Percentiles rank a stretch among this genome's conserved stretches.
Conservation (phyloP, 2,329 filamentous ascomycete genomes). For the Pseudogymnoascus sp. region DNA sequence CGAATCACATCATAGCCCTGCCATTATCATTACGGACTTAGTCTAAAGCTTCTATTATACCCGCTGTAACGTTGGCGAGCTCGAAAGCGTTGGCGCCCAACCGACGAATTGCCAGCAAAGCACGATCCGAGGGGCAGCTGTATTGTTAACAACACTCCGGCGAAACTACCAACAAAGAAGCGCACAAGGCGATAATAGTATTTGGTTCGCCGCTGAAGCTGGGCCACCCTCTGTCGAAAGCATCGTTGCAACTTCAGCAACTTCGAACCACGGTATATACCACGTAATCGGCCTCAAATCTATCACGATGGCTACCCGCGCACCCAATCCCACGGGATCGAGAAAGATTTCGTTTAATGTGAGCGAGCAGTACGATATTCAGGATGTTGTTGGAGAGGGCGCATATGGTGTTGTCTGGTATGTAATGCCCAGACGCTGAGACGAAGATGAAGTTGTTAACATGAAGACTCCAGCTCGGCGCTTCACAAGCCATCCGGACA, state of each 20-base stretch:
- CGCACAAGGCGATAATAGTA: background rate
- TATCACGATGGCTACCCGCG: conserved; percentile 34
- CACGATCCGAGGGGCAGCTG: background rate
- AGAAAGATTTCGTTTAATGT: conserved; percentile 99
- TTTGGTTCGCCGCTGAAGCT: conserved; percentile 2
- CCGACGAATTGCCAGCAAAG: conserved; percentile 4
- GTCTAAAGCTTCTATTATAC: background rate
- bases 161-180: background rate
- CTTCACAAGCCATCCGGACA: conserved; percentile 97
- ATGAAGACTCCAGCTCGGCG: conserved; percentile 59
- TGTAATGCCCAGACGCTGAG: conserved; percentile 28
- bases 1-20: background rate
- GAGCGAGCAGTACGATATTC: conserved; percentile 98
- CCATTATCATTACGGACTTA: background rate
- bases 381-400: conserved; percentile 97
- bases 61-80: background rate
- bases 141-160: background rate
- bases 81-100: conserved; percentile 1
- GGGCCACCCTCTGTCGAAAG: background rate
- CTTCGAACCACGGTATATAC: background rate
- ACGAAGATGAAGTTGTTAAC: background rate
- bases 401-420: conserved; percentile 98
- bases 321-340: conserved; percentile 46
- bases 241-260: background rate
- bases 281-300: background rate